phyloP scores from a whole-genome alignment of 1,284 basidiomycete species.

The Rhodotorula sp. region DNA sequence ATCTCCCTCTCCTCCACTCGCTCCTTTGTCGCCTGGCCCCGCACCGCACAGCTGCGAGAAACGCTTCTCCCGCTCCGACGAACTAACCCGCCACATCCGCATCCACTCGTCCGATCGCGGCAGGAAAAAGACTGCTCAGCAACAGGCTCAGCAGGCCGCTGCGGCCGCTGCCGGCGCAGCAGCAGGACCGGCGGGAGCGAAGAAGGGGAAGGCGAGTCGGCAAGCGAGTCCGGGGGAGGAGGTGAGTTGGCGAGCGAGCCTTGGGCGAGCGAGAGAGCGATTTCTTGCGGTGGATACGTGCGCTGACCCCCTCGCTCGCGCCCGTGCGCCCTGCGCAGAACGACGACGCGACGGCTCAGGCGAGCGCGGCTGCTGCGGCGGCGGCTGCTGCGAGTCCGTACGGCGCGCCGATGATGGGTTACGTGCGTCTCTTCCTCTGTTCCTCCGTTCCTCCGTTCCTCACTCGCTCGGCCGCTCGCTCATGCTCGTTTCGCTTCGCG shows the following conservation, averaged over 20 bases:
- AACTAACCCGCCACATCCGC: conserved; percentile 90
- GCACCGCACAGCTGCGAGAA: conserved; percentile 72
- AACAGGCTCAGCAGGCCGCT: conserved; percentile 34
- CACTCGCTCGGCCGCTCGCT: neutral
- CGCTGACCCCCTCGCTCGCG: neutral
- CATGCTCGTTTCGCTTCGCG: too few species aligned
- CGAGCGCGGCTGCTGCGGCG: neutral
- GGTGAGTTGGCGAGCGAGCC: conserved; percentile 7
- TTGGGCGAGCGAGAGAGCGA: neutral
- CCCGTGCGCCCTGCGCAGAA: neutral
- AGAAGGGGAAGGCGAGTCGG: conserved; percentile 14
- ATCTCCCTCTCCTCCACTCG: neutral
- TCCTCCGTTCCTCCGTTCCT: neutral
- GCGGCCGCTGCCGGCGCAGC: neutral
- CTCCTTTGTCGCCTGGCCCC: neutral
- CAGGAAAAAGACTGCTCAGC: conserved; percentile 38
- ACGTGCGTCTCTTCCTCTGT: conserved; percentile 18
- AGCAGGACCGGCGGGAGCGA: neutral
- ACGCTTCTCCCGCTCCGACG: conserved; percentile 94
- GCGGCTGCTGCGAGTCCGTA: conserved; percentile 12
- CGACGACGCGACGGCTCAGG: conserved; percentile 2
- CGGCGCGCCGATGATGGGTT: conserved; percentile 37
- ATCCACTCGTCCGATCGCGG: conserved; percentile 67
- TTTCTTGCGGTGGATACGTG: too few species aligned
- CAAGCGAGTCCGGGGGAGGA: conserved; percentile 14